These are phyloP conservation scores for Metarhizium humberi DNA, from an alignment of 2,329 filamentous ascomycete species.

Conservation along the genomic window DNA sequence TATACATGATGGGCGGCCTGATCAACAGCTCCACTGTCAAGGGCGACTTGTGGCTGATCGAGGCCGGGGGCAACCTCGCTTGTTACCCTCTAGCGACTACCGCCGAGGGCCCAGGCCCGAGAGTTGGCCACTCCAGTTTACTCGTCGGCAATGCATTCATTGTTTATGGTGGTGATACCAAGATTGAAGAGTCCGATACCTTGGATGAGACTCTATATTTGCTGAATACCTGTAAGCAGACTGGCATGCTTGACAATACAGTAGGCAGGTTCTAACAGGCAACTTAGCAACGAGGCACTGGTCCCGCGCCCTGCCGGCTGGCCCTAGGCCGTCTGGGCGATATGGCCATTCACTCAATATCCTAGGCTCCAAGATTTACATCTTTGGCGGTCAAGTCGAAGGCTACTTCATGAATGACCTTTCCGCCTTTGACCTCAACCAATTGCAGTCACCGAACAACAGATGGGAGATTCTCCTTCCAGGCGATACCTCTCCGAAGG, in stretches of 20 bases:
- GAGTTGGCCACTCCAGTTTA: slow-evolving; percentile 88
- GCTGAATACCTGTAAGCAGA: slow-evolving; percentile 82
- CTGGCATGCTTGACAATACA: background rate
- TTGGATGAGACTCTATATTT: slow-evolving; percentile 94
- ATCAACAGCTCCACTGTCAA: slow-evolving; percentile 95
- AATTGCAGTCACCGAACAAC: slow-evolving; percentile 82
- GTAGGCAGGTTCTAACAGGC: slow-evolving; percentile 9
- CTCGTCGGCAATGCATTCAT: slow-evolving; percentile 98
- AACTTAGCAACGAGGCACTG: slow-evolving; percentile 84
- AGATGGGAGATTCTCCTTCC: slow-evolving; percentile 88
- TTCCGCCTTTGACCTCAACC: slow-evolving; percentile 90
- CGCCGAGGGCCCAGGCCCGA: slow-evolving; percentile 85
- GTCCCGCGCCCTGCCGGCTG: slow-evolving; percentile 86
- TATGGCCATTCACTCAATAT: slow-evolving; percentile 98
- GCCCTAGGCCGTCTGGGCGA: slow-evolving; percentile 75
- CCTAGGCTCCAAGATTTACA: slow-evolving; percentile 89
- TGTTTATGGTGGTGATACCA: slow-evolving; percentile 96
- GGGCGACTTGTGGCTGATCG: slow-evolving; percentile 95
- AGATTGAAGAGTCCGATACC: slow-evolving; percentile 84
- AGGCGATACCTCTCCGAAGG: slow-evolving; percentile 42
- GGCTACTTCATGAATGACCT: slow-evolving; percentile 98
- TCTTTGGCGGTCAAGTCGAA: slow-evolving; percentile 96
- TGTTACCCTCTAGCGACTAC: slow-evolving; percentile 90
- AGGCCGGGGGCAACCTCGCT: slow-evolving; percentile 76
- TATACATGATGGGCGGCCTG: slow-evolving; percentile 95